A percentile compares a stretch with the other conserved stretches of the same genome.
Evolutionary conservation across 495 filamentous ascomycete genomes (phyloP).

Genomic region (Xeromyces bisporus): DNA sequence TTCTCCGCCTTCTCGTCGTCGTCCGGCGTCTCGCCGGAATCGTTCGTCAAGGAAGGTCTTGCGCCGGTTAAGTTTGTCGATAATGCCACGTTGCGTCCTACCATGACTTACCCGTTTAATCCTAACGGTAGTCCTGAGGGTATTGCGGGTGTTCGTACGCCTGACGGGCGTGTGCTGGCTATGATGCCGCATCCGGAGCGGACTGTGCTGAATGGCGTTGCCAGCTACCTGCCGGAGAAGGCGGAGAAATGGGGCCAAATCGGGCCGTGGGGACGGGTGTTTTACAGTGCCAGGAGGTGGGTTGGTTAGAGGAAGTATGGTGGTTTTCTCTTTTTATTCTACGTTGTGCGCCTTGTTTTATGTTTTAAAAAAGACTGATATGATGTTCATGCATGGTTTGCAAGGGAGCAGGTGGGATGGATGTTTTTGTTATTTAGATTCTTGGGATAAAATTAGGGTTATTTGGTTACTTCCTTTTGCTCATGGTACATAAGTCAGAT

Average conservation of each 20-base stretch:
- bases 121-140: constrained; percentile 83
- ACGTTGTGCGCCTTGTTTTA: too few relatives aligned
- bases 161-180: constrained; percentile 72
- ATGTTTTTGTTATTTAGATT: too few relatives aligned
- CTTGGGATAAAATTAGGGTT: too few relatives aligned
- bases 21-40: constrained; percentile 17
- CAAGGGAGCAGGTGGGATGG: too few relatives aligned
- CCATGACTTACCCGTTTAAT: constrained; percentile 78
- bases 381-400: too few relatives aligned
- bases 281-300: constrained; percentile 69
- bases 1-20: constrained; percentile 49
- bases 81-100: constrained; percentile 49
- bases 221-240: constrained; percentile 52
- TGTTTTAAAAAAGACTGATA: too few relatives aligned
- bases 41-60: constrained; percentile 43
- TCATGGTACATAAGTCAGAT: too few relatives aligned
- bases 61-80: constrained; percentile 72
- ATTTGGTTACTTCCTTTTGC: too few relatives aligned
- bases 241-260: constrained; percentile 65
- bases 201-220: constrained; percentile 69
- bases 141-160: constrained; percentile 65
- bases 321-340: too few relatives aligned
- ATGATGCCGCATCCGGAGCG: constrained; percentile 97
- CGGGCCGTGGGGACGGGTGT: constrained; percentile 74
- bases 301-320: too few relatives aligned